Percentiles rank a stretch among this genome's conserved stretches.
Evolutionary conservation across 2,329 filamentous ascomycete species (phyloP).

Genomic region (Hawksworthiomyces lignivorus): DNA sequence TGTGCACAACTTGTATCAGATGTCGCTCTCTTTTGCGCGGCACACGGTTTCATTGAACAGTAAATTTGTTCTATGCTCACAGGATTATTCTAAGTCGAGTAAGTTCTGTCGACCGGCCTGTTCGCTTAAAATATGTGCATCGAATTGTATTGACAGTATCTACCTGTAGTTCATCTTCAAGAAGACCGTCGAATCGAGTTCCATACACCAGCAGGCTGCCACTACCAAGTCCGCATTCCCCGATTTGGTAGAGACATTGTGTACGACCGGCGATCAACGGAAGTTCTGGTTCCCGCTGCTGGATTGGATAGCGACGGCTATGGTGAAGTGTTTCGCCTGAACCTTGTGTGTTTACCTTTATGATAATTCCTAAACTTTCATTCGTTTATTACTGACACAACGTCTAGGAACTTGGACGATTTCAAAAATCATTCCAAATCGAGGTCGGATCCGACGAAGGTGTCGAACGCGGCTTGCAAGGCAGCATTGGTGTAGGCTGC

Average conservation of each 20-base stretch:
- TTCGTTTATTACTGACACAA: background rate
- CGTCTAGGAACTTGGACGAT: conserved; percentile 66
- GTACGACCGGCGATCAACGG: conserved; percentile 74
- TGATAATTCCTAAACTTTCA: too few relatives aligned
- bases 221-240: conserved; percentile 83
- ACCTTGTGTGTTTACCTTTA: conserved; percentile 40
- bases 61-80: conserved; percentile 79
- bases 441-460: conserved; percentile 82
- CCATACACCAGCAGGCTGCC: conserved; percentile 79
- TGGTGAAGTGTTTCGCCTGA: conserved; percentile 88
- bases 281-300: conserved; percentile 80
- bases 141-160: too few relatives aligned
- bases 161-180: conserved; percentile 64
- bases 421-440: conserved; percentile 89
- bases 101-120: conserved; percentile 23
- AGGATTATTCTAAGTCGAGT: conserved; percentile 81
- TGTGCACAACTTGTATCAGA: conserved; percentile 86
- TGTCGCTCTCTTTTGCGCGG: conserved; percentile 86
- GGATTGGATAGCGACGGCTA: conserved; percentile 78
- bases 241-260: conserved; percentile 85
- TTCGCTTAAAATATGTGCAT: too few relatives aligned
- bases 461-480: conserved; percentile 68
- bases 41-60: conserved; percentile 90
- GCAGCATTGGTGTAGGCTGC: conserved; percentile 74
- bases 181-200: conserved; percentile 87